Evolutionary conservation across 208 protist species (phyloP).

Genomic region (Leishmania arabica): DNA sequence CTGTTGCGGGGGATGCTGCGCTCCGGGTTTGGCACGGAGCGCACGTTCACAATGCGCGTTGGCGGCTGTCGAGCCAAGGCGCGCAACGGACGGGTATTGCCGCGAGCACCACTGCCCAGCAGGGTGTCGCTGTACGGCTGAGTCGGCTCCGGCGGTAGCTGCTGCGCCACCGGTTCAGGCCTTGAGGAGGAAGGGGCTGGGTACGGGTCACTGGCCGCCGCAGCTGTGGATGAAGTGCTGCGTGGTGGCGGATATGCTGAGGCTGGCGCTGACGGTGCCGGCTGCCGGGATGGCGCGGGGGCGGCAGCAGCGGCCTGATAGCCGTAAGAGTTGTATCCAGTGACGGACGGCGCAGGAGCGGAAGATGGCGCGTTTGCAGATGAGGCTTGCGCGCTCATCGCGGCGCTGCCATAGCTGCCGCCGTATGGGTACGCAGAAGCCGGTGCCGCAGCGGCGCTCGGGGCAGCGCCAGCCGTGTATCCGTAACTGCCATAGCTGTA

Average conservation of each 20-base stretch:
- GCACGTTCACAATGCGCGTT: slow-evolving; percentile 50
- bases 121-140: neutral
- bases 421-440: slow-evolving; percentile 31
- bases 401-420: slow-evolving; percentile 11
- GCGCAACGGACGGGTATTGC: slow-evolving; percentile 3
- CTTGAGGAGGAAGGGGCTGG: neutral
- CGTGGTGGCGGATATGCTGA: slow-evolving; percentile 4
- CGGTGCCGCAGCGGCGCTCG: slow-evolving; percentile 8
- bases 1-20: slow-evolving; percentile 50
- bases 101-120: neutral
- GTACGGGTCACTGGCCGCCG: slow-evolving; percentile 3
- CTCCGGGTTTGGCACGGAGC: slow-evolving; percentile 57
- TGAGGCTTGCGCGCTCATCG: slow-evolving; percentile 10
- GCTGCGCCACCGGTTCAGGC: neutral
- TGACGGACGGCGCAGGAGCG: neutral
- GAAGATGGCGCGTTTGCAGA: slow-evolving; percentile 16
- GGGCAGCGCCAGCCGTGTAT: neutral
- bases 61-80: slow-evolving; percentile 44
- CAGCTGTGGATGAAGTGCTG: neutral
- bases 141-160: neutral
- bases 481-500: slow-evolving; percentile 10
- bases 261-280: slow-evolving; percentile 1
- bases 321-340: slow-evolving; percentile 20
- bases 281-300: neutral
- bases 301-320: slow-evolving; percentile 13